These are phyloP conservation scores for Sclerotinia subarctica DNA, from an alignment of 2,329 filamentous ascomycete genomes.

Conservation along the genomic window DNA sequence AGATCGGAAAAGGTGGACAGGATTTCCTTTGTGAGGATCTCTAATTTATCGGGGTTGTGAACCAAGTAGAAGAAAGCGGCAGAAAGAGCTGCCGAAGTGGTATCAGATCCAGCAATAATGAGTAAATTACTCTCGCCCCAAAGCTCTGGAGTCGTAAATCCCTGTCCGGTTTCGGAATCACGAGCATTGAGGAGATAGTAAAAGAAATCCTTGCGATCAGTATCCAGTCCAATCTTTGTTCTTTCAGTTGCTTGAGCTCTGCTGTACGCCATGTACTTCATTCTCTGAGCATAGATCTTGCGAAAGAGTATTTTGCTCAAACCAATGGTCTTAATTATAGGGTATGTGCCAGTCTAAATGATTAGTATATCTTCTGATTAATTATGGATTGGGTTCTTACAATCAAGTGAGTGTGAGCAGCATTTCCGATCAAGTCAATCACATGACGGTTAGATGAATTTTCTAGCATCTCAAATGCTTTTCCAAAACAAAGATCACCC, in stretches of 20 bases:
- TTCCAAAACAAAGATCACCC: constrained; percentile 50
- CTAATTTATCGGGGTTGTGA: constrained; percentile 36
- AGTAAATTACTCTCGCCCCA: constrained; percentile 31
- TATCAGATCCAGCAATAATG: constrained; percentile 41
- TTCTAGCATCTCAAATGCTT: constrained; percentile 50
- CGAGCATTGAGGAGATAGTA: constrained; percentile 69
- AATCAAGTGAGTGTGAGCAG: constrained; percentile 65
- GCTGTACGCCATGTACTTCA: constrained; percentile 69
- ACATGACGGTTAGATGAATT: constrained; percentile 60
- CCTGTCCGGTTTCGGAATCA: constrained; percentile 63
- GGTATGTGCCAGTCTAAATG: constrained; percentile 58
- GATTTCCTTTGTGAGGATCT: constrained; percentile 35
- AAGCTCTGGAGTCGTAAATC: constrained; percentile 40
- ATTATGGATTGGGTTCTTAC: constrained; percentile 40
- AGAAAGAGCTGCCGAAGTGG: constrained; percentile 42
- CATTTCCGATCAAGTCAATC: constrained; percentile 63
- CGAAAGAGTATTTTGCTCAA: constrained; percentile 67
- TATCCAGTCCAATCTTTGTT: constrained; percentile 59
- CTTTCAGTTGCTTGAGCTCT: constrained; percentile 64
- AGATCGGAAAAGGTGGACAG: constrained; percentile 27
- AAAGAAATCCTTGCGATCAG: constrained; percentile 67
- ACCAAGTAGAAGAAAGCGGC: constrained; percentile 42
- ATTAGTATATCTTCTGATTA: not conserved
- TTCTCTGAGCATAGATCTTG: constrained; percentile 62
- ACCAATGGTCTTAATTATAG: constrained; percentile 61